Evolutionary conservation across 2,329 filamentous ascomycete genomes (phyloP).

Genomic region (Chaetomiaceae sp.): DNA sequence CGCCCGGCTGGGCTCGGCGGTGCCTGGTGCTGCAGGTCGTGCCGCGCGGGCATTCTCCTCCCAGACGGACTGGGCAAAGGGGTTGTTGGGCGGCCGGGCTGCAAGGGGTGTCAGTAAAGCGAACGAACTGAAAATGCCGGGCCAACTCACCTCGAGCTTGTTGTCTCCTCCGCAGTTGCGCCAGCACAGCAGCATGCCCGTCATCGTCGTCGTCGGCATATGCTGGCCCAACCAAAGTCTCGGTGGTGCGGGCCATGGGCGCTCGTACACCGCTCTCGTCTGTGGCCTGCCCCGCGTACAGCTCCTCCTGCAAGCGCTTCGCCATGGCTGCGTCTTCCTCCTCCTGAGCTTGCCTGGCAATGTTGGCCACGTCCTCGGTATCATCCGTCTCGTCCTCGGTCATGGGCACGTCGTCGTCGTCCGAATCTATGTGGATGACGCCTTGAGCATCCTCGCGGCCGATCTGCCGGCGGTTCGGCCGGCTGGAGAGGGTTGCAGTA

Average conservation of each 20-base stretch:
- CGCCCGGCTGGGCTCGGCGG: constrained; percentile 64
- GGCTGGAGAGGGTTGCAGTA: constrained; percentile 12
- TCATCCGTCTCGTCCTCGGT: constrained; percentile 40
- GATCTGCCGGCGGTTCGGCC: constrained; percentile 25
- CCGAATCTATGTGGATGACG: constrained; percentile 73
- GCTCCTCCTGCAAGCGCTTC: constrained; percentile 82
- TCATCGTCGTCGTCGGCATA: constrained; percentile 46
- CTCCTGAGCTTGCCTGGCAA: constrained; percentile 51
- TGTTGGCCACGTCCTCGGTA: constrained; percentile 37
- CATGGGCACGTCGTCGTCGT: constrained; percentile 58
- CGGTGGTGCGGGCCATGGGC: constrained; percentile 84
- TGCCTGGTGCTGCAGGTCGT: constrained; percentile 14
- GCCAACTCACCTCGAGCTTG: constrained; percentile 16
- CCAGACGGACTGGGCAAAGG: constrained; percentile 40
- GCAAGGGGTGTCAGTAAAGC: not conserved
- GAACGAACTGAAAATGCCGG: not conserved
- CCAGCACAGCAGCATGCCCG: constrained; percentile 53
- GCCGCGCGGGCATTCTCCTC: constrained; percentile 28
- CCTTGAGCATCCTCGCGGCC: constrained; percentile 51
- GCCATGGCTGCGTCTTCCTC: constrained; percentile 96
- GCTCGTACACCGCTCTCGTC: constrained; percentile 69
- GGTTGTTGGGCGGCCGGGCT: constrained; percentile 30
- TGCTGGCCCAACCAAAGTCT: constrained; percentile 80
- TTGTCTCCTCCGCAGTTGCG: constrained; percentile 55
- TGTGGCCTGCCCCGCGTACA: constrained; percentile 56